Evolutionary conservation across 2,329 filamentous ascomycete species (phyloP).

Genomic region (Talaromyces sp.): DNA sequence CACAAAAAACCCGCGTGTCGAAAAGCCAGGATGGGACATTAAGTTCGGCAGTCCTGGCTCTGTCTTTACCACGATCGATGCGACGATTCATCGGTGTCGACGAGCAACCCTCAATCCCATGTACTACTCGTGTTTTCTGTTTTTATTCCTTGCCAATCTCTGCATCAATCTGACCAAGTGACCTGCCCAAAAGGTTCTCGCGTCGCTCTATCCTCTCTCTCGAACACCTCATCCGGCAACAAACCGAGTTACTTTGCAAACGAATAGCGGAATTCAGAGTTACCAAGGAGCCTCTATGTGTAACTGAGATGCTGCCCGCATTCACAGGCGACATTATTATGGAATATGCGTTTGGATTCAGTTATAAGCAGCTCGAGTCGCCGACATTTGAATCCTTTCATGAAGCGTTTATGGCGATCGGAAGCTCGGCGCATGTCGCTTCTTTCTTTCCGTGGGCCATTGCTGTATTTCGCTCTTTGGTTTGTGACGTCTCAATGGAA

Average conservation of each 20-base stretch:
- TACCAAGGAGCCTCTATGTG: slow-evolving; percentile 6
- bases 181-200: slow-evolving; percentile 12
- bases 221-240: slow-evolving; percentile 17
- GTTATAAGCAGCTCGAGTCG: slow-evolving; percentile 18
- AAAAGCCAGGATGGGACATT: slow-evolving; percentile 23
- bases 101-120: slow-evolving; percentile 27
- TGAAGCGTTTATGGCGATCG: slow-evolving; percentile 18
- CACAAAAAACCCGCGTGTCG: slow-evolving; percentile 23
- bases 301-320: slow-evolving; percentile 16
- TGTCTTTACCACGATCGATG: slow-evolving; percentile 27
- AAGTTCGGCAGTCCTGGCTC: slow-evolving; percentile 22
- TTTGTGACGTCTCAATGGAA: not conserved
- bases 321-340: slow-evolving; percentile 22
- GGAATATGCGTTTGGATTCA: slow-evolving; percentile 20
- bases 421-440: slow-evolving; percentile 15
- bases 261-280: slow-evolving; percentile 15
- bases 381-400: slow-evolving; percentile 19
- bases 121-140: slow-evolving; percentile 13
- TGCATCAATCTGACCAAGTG: not conserved
- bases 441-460: slow-evolving; percentile 18
- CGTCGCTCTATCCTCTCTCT: slow-evolving; percentile 14
- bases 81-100: slow-evolving; percentile 25
- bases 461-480: slow-evolving; percentile 2
- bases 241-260: slow-evolving; percentile 17
- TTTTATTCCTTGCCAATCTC: slow-evolving; percentile 5